Base-by-base conservation (phyloP, 345 rosid genomes). In the Gossypium longicalyx region DNA sequence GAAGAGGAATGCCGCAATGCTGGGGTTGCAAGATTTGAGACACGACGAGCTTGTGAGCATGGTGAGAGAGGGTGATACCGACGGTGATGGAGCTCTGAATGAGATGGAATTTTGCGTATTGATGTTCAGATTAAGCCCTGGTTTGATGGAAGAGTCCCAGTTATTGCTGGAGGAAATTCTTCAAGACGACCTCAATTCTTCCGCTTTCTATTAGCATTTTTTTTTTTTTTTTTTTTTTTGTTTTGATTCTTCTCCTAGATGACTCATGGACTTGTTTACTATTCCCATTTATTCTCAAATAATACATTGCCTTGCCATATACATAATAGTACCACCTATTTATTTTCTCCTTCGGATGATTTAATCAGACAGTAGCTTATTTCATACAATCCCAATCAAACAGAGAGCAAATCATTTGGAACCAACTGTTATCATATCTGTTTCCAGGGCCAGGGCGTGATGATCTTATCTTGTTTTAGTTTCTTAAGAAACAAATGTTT, bases 41-140 rank as follows among this genome's bases (percentile, higher is more conserved):
- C 83, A 84, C 19, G 89, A 82, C 38, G 83, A 87, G 71, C 78
- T 83, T 7, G 84, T 45, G 13, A 71, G 84, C 78, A 87, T 87
- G 89, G 80, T 87, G 12, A 57, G 38, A 79, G 89, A 87, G 77
- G 91, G 91, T 1, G 91, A 86, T 49, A 65, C 78, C 2, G 91
- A 87, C 58, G 83, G 86, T 3, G 91, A 87, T 47, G 89, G 89
- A 2, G 84, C 80, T 10, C 86, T 84, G 29, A 82, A 72, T 29
- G 82, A 85, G 79, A 84, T 78, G 83, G 89, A 87, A 83, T 87
- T 87, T 51, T 87, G 89, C 70, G 84, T 87, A 4, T 57, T 87
- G 80, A 86, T 87, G 91, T 84, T 87, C 83, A 81, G 87, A 82
- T 71, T 85, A 64, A 87, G 91, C 78, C 91, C 91, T 47, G 84